Base-by-base conservation (phyloP, 2,329 filamentous ascomycete genomes). In the Arthrocladium fulminans region DNA sequence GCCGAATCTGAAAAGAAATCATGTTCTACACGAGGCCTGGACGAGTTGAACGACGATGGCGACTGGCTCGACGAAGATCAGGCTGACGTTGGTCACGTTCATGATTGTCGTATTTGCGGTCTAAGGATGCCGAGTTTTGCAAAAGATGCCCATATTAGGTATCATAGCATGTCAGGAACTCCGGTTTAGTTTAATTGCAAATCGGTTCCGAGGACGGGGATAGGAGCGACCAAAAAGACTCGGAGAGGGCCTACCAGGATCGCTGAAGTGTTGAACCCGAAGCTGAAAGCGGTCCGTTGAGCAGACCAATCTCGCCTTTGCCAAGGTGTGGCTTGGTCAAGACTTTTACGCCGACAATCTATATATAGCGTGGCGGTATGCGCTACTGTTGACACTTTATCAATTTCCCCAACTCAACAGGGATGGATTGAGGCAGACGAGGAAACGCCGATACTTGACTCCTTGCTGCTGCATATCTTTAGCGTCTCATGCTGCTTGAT, bases 51-150 rank as follows among this genome's bases (percentile, higher is more conserved):
- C 22, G 35, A 40, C 34, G 45, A 29, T 3, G 50, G 45, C 35
- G 53, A 25, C 20, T 57, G 56, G 56, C 50, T 56, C 17, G 52
- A 54, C 15, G 51, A 54, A 23, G 50, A 52, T 45, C 45, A 51
- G 17, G 35, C 30, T 27, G 42, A 52, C 17, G 35, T 19, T 45
- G 43, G 32, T 23, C 43, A 44, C 24, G 45, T 53, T 35, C 49
- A 53, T 19, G 45, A 43, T 15, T 58, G 56, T 50, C 44, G 47
- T 10, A 40, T 45, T 20, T 58, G 56, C 49, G 50, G 54, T 25
- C 49, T 42, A 22, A 37, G n/a, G 23, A 51, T 58, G 19, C 56
- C 56, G 23, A 34, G 37, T 9, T 58, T 57, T 38, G 56, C 56
- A 29, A 32, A 49, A 19, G 42, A 34, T 17, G 56, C 56, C 3